These are phyloP conservation scores for Saturnispora diversa DNA, from an alignment of 805 yeast genomes.

Conservation along the genomic window DNA sequence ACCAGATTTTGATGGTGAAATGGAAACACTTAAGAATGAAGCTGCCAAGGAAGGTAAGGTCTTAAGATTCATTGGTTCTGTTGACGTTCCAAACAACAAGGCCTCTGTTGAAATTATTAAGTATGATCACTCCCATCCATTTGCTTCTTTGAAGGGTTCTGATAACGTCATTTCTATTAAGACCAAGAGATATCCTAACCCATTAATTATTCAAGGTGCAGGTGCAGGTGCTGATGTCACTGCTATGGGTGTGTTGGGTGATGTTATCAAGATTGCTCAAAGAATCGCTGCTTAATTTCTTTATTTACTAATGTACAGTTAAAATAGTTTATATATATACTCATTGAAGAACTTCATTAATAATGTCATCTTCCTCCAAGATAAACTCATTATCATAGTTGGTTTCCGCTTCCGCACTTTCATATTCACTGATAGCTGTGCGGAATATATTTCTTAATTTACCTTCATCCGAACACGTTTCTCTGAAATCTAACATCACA, in stretches of 20 bases:
- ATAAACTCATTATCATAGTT: background rate
- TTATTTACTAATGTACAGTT: background rate
- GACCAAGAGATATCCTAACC: slow-evolving; percentile 87
- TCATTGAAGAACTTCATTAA: background rate
- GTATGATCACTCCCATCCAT: slow-evolving; percentile 85
- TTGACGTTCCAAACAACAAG: slow-evolving; percentile 61
- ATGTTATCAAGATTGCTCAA: slow-evolving; percentile 84
- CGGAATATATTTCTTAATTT: slow-evolving; percentile 45
- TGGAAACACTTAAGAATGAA: slow-evolving; percentile 66
- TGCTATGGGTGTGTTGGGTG: slow-evolving; percentile 84
- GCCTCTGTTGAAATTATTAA: slow-evolving; percentile 85
- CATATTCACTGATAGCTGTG: slow-evolving; percentile 49
- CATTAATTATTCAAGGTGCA: slow-evolving; percentile 95
- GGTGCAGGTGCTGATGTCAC: slow-evolving; percentile 76
- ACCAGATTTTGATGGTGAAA: slow-evolving; percentile 75
- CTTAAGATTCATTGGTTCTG: slow-evolving; percentile 86
- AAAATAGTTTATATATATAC: background rate
- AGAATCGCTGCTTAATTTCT: slow-evolving; percentile 47
- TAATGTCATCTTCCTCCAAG: background rate
- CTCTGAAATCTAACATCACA: slow-evolving; percentile 62
- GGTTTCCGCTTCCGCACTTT: slow-evolving; percentile 26
- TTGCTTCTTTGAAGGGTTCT: slow-evolving; percentile 91
- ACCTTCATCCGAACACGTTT: slow-evolving; percentile 47
- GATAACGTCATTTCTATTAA: slow-evolving; percentile 91
- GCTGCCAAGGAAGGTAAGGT: slow-evolving; percentile 84